Percentiles rank a stretch among this genome's conserved stretches.
These are phyloP conservation scores for Bertia moriformis DNA, from an alignment of 2,329 filamentous ascomycete species.

Conservation along the genomic window DNA sequence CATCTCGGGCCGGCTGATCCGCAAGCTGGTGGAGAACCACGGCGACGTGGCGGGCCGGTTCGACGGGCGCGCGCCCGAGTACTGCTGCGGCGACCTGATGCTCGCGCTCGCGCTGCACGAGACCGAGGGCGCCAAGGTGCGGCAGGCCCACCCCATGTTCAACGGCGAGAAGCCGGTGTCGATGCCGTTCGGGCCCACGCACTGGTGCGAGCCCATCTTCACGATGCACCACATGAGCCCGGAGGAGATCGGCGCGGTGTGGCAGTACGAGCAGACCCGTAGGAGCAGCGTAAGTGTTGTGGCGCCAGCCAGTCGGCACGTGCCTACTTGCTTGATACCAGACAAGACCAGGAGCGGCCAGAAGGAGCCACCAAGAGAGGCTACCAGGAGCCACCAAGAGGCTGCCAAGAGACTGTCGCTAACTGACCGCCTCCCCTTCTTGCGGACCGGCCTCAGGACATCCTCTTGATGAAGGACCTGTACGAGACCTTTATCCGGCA, in stretches of 20 bases:
- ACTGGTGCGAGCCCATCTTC: constrained; percentile 42
- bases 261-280: constrained; percentile 35
- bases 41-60: constrained; percentile 27
- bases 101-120: constrained; percentile 31
- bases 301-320: background rate
- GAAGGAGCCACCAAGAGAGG: no score
- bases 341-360: no score
- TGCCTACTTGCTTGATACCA: no score
- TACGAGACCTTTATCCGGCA: constrained; percentile 31
- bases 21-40: constrained; percentile 26
- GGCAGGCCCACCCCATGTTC: constrained; percentile 33
- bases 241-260: constrained; percentile 33
- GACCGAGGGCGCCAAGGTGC: constrained; percentile 23
- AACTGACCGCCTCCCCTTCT: no score
- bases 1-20: constrained; percentile 34
- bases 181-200: constrained; percentile 27
- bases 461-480: constrained; percentile 30
- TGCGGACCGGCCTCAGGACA: constrained; percentile 14
- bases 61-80: constrained; percentile 24
- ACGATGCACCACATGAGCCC: constrained; percentile 40
- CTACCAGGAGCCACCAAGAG: no score
- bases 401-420: no score
- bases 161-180: constrained; percentile 38
- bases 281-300: constrained; percentile 21
- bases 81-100: constrained; percentile 37